Base-by-base conservation (phyloP, 495 filamentous ascomycete genomes). In the Annulohypoxylon moriforme region DNA sequence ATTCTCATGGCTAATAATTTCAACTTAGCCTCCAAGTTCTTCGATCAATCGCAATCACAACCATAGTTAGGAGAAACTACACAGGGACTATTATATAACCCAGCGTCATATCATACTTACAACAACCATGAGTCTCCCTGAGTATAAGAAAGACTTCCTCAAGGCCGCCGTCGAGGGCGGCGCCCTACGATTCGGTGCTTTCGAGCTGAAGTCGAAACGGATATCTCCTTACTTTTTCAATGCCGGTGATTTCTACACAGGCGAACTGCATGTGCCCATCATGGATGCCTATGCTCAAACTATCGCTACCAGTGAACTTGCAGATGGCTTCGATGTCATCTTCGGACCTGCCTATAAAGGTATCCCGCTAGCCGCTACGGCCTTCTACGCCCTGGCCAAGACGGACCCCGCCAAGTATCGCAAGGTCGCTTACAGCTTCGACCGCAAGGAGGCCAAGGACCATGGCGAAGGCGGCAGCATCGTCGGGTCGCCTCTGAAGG, bases 151-250 rank as follows among this genome's bases (percentile, higher is more conserved):
- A 58, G 82, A 85, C 36, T 92, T 99, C 80, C 86, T 98, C 14
- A 80, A 87, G 50, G 86, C 92, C 44, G 87, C 93, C 77, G 86
- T 96, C 75, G 79, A 82, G 38, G 90, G 89, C 80, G 88, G 88
- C 64, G 90, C 93, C 79, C 90, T 98, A 64, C 91, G 90, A 44
- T 97, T 99, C 83, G 95, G 96, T 78, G 89, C 86, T 74, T 98
- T 90, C 85, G 90, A 89, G 61, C 86, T 99, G 69, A 99, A 99
- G 81, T 97, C 94, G 61, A 91, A 91, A 72, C 94, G 96, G 69
- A 87, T 89, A 75, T 97, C 94, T 6, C 94, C 96, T n/a, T 98
- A 98, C 88, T 98, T 99, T 87, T 97, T 98, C 90, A 96, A 96
- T 81, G 93, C 94, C 16, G 93, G 93, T 33, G 87, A 91, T 72